Evolutionary conservation across 805 yeast genomes (phyloP), one percentile per base, ranked within the genome.

Genomic region (Monosporozyma siamensis): DNA sequence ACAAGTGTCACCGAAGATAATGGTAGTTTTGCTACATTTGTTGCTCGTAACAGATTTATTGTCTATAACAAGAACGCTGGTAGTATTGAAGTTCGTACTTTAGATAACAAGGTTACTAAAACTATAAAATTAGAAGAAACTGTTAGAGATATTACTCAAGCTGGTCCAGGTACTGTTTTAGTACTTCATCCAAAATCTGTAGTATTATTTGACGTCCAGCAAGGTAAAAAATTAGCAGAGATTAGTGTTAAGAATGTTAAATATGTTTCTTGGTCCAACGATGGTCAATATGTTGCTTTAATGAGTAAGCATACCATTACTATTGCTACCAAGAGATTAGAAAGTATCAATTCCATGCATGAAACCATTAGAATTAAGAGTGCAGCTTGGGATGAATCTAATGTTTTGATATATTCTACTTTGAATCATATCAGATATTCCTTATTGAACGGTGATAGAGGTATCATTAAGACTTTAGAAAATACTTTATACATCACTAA

Each of bases 311-410:
- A 92, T 65, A 83, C 92, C 17, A 84, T 92, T 54, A 83, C 95
- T 11, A 79, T 92, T 54, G 95, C 89, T 23, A 80, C 78, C 54
- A 82, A 80, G 61, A 81, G 77, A 49, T 72, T 90, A 53, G 88
- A 86, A 59, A 66, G 78, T 44, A 70, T 88, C 32, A 79, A 90
- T 42, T 78, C 95, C 2, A 74, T 88, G 77, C 97, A 88, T 61
- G 99, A 92, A 70, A 90, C 97, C 3, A 92, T 92, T 53, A 74
- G 98, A 63, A 87, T 92, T 57, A 92, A 92, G 70, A 80, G 94
- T 67, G 97, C 96, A 38, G 86, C 95, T 15, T 92, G 97, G 97
- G 97, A 92, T 63, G 96, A 88, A 53, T 70, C 84, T 39, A 90
- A 90, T 41, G 95, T 94, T 25, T 74, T 92, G 61, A 73, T 92